A percentile compares a stretch with the other conserved stretches of the same genome.
These are phyloP conservation scores for Globisporangium splendens DNA, from an alignment of 352 stramenopile species.

Conservation along the genomic window DNA sequence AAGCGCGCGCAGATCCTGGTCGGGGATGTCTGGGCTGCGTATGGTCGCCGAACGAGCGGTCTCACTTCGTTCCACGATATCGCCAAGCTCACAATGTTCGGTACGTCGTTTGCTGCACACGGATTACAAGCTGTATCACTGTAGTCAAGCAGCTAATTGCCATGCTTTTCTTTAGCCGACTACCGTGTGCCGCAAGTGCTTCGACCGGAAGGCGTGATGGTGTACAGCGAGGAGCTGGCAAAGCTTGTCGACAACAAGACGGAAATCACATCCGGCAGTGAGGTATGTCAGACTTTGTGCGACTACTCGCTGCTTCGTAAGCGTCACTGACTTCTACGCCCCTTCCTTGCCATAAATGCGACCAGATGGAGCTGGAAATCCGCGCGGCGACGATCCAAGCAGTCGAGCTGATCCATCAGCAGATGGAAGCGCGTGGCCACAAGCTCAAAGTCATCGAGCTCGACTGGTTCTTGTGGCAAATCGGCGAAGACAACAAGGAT, in stretches of 20 bases:
- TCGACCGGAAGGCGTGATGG: slow-evolving; percentile 62
- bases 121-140: background rate
- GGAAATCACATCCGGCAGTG: slow-evolving; percentile 55
- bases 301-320: background rate
- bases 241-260: slow-evolving; percentile 48
- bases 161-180: slow-evolving; percentile 42
- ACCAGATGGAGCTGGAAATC: slow-evolving; percentile 81
- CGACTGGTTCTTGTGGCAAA: slow-evolving; percentile 88
- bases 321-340: background rate
- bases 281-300: slow-evolving; percentile 28
- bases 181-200: slow-evolving; percentile 86
- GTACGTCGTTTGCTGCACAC: slow-evolving; percentile 18
- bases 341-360: background rate
- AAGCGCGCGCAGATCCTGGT: slow-evolving; percentile 89
- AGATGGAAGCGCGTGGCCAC: slow-evolving; percentile 29
- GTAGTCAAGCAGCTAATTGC: background rate
- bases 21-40: slow-evolving; percentile 85
- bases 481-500: slow-evolving; percentile 76
- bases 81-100: slow-evolving; percentile 86
- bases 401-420: slow-evolving; percentile 64
- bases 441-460: slow-evolving; percentile 72
- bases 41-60: slow-evolving; percentile 44
- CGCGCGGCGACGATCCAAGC: slow-evolving; percentile 80
- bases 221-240: slow-evolving; percentile 47
- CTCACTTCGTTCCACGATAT: slow-evolving; percentile 78